Evolutionary conservation across 129 eudicot genomes (phyloP).

Genomic region (Rutidosis leptorrhynchoides): DNA sequence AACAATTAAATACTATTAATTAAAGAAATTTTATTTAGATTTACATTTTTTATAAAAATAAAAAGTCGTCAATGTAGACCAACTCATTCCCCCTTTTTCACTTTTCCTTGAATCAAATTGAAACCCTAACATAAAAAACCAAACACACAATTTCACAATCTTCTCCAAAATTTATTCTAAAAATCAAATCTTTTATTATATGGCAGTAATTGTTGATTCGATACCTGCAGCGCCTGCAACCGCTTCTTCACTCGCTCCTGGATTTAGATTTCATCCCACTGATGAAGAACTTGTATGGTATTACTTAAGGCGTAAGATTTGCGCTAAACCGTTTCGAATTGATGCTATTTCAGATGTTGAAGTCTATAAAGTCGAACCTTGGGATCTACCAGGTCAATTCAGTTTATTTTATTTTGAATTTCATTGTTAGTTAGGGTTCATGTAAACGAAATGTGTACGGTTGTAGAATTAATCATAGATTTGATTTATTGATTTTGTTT

Average conservation of each 20-base stretch:
- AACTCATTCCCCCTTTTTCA: slow-evolving; percentile 8
- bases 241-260: slow-evolving; percentile 59
- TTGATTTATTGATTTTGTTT: background rate
- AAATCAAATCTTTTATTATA: slow-evolving; percentile 4
- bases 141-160: background rate
- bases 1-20: background rate
- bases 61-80: slow-evolving; percentile 32
- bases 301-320: slow-evolving; percentile 69
- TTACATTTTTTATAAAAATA: background rate
- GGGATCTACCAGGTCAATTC: slow-evolving; percentile 80
- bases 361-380: slow-evolving; percentile 83
- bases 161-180: background rate
- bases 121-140: slow-evolving; percentile 27
- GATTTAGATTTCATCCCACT: slow-evolving; percentile 88
- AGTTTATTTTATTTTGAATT: background rate
- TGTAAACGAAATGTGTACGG: background rate
- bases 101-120: slow-evolving; percentile 9
- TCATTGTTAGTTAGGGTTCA: background rate
- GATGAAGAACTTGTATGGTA: slow-evolving; percentile 84
- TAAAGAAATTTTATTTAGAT: background rate
- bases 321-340: slow-evolving; percentile 53
- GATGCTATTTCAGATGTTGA: slow-evolving; percentile 78
- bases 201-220: slow-evolving; percentile 41
- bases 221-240: slow-evolving; percentile 37
- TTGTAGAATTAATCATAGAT: background rate